Base-by-base conservation (phyloP, 139 green algal genomes). In the Monoraphidium neglectum region DNA sequence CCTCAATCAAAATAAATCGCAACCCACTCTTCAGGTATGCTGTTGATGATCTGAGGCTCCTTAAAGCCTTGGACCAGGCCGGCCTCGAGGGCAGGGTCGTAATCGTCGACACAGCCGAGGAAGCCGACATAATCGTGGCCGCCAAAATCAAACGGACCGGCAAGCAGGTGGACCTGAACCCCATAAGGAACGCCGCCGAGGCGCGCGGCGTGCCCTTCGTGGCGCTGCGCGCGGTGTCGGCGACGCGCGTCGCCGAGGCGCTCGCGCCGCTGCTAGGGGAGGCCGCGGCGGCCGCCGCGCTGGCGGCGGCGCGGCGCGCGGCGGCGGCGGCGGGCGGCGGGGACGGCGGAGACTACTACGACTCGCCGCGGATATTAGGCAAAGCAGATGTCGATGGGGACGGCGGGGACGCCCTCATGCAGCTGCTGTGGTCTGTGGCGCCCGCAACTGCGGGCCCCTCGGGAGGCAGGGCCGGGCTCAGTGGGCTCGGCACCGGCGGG, bases 241-340 rank as follows among this genome's bases (percentile, higher is more conserved):
- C 75, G 28, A 37, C 69, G 30, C 28, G 65, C 23, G 5, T 80
- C 49, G 16, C 75, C 38, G 65, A 75, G 37, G 65, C 66, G 61
- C 65, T 80, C 12, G 75, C 32, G 21, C 75, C 65, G 30, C 13
- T 80, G 75, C 30, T 80, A 37, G 51, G 30, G 12, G 18, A 56
- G 40, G 18, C 86, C 86, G 8, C 86, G 98, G 61, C 94, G 94
- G 60, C 97, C 97, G 85, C 98, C 93, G 21, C 83, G 94, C 3
- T 93, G 82, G 16, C 92, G 94, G 62, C 96, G 95, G 83, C 97
- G 96, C 86, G 97, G 66, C 38, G 59, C 37, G 37, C 53, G 28
- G 23, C 16, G 24, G 54, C 30, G 26, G 38, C 47, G 54, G 57
- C 59, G 13, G 53, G 35, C 53, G 56, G 35, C 4, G 13, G 49